phyloP scores from a whole-genome alignment of 2,329 filamentous ascomycete genomes.

The Emmonsiellopsis sp. region DNA sequence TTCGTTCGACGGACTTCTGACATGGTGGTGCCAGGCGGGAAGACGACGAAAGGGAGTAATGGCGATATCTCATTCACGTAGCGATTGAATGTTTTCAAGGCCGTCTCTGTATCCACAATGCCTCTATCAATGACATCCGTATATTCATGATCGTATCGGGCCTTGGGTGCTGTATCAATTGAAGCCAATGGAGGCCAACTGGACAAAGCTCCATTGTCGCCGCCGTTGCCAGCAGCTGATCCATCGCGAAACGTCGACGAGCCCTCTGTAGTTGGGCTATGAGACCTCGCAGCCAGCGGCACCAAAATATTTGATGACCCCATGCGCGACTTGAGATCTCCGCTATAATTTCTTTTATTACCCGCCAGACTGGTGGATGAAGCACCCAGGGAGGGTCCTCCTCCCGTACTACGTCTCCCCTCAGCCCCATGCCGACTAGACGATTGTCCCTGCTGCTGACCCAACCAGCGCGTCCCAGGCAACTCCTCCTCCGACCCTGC shows the following conservation, averaged over 20 bases:
- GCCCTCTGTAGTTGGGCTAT: conserved; percentile 16
- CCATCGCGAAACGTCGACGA: conserved; percentile 3
- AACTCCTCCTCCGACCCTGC: conserved; percentile 32
- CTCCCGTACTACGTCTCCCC: not conserved
- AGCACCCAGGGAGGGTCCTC: not conserved
- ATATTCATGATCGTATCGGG: conserved; percentile 20
- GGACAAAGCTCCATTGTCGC: conserved; percentile 4
- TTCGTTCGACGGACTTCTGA: conserved; percentile 48
- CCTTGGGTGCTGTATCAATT: conserved; percentile 11
- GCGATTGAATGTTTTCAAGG: conserved; percentile 48
- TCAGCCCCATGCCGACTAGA: conserved; percentile 2
- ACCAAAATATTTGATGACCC: conserved; percentile 8
- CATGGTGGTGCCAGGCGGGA: conserved; percentile 46
- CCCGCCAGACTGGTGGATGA: conserved; percentile 12
- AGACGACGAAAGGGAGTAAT: conserved; percentile 50
- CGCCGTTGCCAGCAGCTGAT: not conserved
- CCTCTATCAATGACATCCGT: conserved; percentile 42
- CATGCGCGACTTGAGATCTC: conserved; percentile 17
- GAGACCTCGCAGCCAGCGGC: conserved; percentile 17
- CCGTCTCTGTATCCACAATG: conserved; percentile 44
- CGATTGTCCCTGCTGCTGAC: conserved; percentile 3
- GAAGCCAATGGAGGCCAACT: conserved; percentile 15
- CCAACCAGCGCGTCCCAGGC: conserved; percentile 25
- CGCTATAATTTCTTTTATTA: conserved; percentile 24
- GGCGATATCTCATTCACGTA: conserved; percentile 47